These are phyloP conservation scores for Pythium dissotocum DNA, from an alignment of 352 stramenopile genomes.

Conservation along the genomic window DNA sequence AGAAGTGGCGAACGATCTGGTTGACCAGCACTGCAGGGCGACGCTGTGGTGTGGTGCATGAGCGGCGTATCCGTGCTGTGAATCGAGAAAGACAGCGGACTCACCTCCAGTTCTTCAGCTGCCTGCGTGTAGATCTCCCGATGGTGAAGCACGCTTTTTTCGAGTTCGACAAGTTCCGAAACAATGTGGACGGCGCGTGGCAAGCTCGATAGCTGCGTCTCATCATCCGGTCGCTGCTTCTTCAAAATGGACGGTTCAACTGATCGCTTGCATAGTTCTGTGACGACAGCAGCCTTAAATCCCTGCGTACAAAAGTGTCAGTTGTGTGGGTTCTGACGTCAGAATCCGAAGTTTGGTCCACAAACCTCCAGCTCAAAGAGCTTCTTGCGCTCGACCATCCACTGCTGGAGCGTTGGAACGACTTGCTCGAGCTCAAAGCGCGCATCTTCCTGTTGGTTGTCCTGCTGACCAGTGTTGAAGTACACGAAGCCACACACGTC, in stretches of 20 bases:
- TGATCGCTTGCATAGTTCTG: conserved; percentile 61
- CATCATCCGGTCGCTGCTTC: conserved; percentile 13
- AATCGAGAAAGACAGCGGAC: not conserved
- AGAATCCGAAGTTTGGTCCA: not conserved
- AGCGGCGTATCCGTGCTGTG: too few species aligned
- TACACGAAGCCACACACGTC: conserved; percentile 83
- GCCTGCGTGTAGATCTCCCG: conserved; percentile 79
- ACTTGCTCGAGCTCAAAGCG: conserved; percentile 71
- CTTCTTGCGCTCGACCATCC: conserved; percentile 56
- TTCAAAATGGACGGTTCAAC: conserved; percentile 46
- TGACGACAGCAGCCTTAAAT: conserved; percentile 60
- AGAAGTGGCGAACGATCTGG: conserved; percentile 87
- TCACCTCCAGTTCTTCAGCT: conserved; percentile 77
- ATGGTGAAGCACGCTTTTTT: conserved; percentile 80
- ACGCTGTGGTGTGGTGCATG: conserved; percentile 33
- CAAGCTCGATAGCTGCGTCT: conserved; percentile 41
- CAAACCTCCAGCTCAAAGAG: conserved; percentile 58
- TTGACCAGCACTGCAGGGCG: conserved; percentile 82
- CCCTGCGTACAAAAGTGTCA: conserved; percentile 21
- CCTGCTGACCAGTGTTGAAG: conserved; percentile 38
- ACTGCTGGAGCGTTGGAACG: conserved; percentile 68
- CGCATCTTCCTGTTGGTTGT: conserved; percentile 26
- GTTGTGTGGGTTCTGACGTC: too few species aligned
- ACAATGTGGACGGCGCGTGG: conserved; percentile 70
- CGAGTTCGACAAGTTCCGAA: conserved; percentile 78